phyloP scores from a whole-genome alignment of 2,329 filamentous ascomycete species.

The Phialocephala subalpina region DNA sequence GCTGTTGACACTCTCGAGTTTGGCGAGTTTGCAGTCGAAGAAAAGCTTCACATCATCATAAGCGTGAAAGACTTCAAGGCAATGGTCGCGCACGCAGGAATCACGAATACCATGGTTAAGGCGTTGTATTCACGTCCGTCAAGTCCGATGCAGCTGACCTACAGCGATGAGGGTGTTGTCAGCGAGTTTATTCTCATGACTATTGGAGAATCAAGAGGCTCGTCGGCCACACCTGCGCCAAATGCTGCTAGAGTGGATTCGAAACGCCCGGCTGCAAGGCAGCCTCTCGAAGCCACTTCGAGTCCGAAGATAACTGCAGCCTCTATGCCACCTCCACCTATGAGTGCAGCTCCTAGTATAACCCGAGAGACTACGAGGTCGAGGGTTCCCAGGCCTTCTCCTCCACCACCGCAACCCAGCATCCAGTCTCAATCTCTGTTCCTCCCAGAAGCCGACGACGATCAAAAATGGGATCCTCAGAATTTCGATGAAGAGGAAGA shows the following conservation, averaged over 20 bases:
- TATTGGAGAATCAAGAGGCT: conserved; percentile 64
- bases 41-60: conserved; percentile 80
- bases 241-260: conserved; percentile 36
- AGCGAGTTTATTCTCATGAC: conserved; percentile 88
- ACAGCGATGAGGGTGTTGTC: conserved; percentile 71
- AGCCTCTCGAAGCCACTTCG: conserved; percentile 38
- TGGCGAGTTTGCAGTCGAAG: conserved; percentile 75
- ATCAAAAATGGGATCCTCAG: conserved; percentile 76
- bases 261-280: conserved; percentile 39
- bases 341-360: conserved; percentile 31
- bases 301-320: conserved; percentile 38
- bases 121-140: conserved; percentile 76
- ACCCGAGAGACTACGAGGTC: conserved; percentile 32
- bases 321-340: conserved; percentile 41
- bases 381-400: conserved; percentile 55
- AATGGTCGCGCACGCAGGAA: conserved; percentile 78
- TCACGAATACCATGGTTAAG: conserved; percentile 69
- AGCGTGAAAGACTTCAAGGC: conserved; percentile 85
- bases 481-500: conserved; percentile 71
- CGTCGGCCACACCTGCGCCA: conserved; percentile 38
- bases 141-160: conserved; percentile 76
- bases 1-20: conserved; percentile 81
- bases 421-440: conserved; percentile 74
- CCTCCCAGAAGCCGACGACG: conserved; percentile 70
- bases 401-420: conserved; percentile 62